phyloP scores from a whole-genome alignment of 164 flowering plant genomes.

The Sextonia rubra region DNA sequence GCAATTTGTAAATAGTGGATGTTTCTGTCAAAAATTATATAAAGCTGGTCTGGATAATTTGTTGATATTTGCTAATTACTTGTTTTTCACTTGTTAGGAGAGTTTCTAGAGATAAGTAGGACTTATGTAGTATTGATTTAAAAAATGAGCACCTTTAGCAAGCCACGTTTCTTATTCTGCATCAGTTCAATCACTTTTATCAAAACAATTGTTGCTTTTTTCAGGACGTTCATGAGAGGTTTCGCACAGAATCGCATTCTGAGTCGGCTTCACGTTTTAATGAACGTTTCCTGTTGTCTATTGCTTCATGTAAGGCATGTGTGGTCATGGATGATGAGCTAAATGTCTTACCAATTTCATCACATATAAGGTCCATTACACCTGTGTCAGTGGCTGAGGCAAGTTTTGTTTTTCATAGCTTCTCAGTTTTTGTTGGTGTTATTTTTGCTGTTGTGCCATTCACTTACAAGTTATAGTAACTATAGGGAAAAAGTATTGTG shows the following conservation, averaged over 20 bases:
- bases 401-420: conserved; percentile 6
- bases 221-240: conserved; percentile 98
- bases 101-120: too few species aligned
- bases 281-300: conserved; percentile 87
- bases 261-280: conserved; percentile 81
- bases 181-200: not conserved
- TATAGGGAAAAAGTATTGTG: not conserved
- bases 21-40: too few species aligned
- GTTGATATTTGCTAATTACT: not conserved
- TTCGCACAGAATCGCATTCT: conserved; percentile 88
- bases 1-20: not conserved
- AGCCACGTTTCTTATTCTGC: not conserved
- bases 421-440: not conserved
- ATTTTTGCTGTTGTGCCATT: not conserved
- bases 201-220: conserved; percentile 4
- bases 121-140: too few species aligned
- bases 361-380: conserved; percentile 71
- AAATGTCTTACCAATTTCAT: conserved; percentile 80
- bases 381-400: conserved; percentile 64
- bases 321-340: conserved; percentile 90
- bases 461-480: not conserved
- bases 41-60: too few species aligned
- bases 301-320: conserved; percentile 88
- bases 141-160: not conserved
- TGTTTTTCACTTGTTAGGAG: too few species aligned